These are phyloP conservation scores for Arthrobotrys conoides DNA, from an alignment of 2,329 filamentous ascomycete genomes.

Conservation along the genomic window DNA sequence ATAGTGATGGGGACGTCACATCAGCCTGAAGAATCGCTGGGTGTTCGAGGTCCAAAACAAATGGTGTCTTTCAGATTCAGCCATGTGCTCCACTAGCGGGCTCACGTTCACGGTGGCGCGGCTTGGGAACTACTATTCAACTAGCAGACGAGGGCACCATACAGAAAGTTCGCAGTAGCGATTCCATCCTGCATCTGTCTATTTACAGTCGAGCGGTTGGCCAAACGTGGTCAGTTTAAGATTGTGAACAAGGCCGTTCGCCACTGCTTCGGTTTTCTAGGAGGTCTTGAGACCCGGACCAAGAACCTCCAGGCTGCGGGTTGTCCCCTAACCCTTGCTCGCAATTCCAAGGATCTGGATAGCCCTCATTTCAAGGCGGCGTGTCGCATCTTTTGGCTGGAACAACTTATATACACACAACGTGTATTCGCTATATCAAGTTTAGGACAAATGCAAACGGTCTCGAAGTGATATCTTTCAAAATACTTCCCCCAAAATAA, in stretches of 20 bases:
- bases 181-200: conserved; percentile 20
- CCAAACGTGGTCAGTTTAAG: conserved; percentile 54
- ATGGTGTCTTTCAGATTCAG: conserved; percentile 16
- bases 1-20: conserved; percentile 6
- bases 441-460: not conserved
- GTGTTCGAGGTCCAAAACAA: conserved; percentile 36
- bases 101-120: conserved; percentile 5
- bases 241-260: conserved; percentile 28
- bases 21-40: conserved; percentile 27
- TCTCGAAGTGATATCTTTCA: conserved; percentile 16
- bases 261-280: conserved; percentile 15
- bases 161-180: conserved; percentile 10
- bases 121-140: not conserved
- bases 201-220: conserved; percentile 26
- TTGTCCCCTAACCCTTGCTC: conserved; percentile 19
- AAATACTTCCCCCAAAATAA: conserved; percentile 1
- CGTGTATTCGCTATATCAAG: conserved; percentile 5
- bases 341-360: conserved; percentile 36
- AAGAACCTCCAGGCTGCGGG: conserved; percentile 20
- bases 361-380: conserved; percentile 18
- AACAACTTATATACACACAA: conserved; percentile 50
- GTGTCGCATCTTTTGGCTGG: conserved; percentile 37
- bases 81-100: conserved; percentile 33
- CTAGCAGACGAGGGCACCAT: conserved; percentile 2
- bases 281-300: conserved; percentile 20